Evolutionary conservation across 1,284 basidiomycete species (phyloP), one percentile per base, ranked within the genome.

Genomic region (Pascua sp.): DNA sequence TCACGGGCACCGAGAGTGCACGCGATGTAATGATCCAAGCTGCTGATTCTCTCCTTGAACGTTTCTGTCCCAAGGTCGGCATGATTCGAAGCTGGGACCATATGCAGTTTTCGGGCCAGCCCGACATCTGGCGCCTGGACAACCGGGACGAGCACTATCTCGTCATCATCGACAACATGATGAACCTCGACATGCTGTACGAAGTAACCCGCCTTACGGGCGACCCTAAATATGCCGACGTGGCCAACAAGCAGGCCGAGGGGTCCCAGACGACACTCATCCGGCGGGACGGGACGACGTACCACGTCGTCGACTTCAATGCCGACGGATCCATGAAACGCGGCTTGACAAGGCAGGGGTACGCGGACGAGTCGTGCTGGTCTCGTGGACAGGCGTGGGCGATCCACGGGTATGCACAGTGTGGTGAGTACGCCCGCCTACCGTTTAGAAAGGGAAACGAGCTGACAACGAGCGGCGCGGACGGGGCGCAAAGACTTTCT

Each of bases 151-250:
- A 71, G 56, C 72, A 75, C 53, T 73, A 63, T 57, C 56, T 75
- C 15, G 65, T 66, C n/a, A 75, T 75, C 55, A 72, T 75, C 42
- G 72, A 75, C 63, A 75, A 72, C 54, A 70, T 75, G 68, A 74
- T 74, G 71, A 74, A 74, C 53, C 69, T 74, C 11, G 71, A 72
- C 55, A 53, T 74, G 47, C 48, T 74, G 51, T 74, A 69, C 56
- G 55, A 67, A 47, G 71, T 65, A 4, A 65, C 67, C 8, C 55
- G 68, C 17, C 55, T 69, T 18, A 72, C 70, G 4, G 67, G 67
- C 7, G 64, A 71, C 57, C 32, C 50, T 13, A 54, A 55, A n/a
- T 74, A 69, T 56, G 68, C 67, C 32, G 55, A 66, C 2, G 58
- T 69, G 45, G 72, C 72, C 4, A 72, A 52, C 13, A 47, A 51